Evolutionary conservation across 2,329 filamentous ascomycete genomes (phyloP).

Genomic region (Xylariales sp.): DNA sequence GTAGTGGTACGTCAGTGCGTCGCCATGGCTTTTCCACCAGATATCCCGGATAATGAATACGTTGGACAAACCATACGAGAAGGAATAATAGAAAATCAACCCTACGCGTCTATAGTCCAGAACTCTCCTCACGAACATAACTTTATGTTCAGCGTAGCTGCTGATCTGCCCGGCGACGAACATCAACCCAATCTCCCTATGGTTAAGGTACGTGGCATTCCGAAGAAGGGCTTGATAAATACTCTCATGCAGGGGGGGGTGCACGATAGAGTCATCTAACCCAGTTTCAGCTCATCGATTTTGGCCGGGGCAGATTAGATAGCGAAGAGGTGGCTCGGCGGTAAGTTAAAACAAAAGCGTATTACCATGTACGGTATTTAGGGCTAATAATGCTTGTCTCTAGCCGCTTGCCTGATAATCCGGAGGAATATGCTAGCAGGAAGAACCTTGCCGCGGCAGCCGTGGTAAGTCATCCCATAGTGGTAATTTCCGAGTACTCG

Average conservation of each 20-base stretch:
- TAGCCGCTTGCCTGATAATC: neutral
- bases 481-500: neutral
- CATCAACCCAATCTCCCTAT: constrained; percentile 15
- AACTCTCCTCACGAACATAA: constrained; percentile 29
- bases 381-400: neutral
- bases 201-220: constrained; percentile 23
- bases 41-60: constrained; percentile 1
- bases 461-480: neutral
- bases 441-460: constrained; percentile 12
- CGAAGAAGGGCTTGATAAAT: neutral
- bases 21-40: constrained; percentile 35
- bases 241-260: neutral
- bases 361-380: neutral
- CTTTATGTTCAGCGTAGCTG: constrained; percentile 18
- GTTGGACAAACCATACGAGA: constrained; percentile 1
- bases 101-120: constrained; percentile 15
- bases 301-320: constrained; percentile 21
- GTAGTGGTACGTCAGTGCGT: constrained; percentile 36
- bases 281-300: constrained; percentile 23
- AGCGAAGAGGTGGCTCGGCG: neutral
- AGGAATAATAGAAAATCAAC: neutral
- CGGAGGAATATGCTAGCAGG: constrained; percentile 3
- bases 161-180: constrained; percentile 5
- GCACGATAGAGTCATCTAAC: neutral
- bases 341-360: neutral